These are phyloP conservation scores for Leccinum uliginosum DNA, from an alignment of 768 basidiomycete species.

Conservation along the genomic window DNA sequence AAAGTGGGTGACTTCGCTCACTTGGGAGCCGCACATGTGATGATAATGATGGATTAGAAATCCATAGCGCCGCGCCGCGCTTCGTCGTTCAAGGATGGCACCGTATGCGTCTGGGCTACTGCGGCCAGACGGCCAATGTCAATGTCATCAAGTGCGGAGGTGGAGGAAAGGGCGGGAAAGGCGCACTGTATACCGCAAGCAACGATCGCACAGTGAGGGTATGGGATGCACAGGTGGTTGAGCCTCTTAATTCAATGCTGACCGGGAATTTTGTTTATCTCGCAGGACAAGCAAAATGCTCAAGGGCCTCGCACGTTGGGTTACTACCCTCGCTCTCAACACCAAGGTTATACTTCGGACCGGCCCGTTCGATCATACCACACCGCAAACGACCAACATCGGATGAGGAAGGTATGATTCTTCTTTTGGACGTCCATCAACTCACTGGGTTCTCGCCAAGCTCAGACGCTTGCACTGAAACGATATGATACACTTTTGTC, in stretches of 20 bases:
- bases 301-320: constrained; percentile 98
- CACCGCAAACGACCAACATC: constrained; percentile 71
- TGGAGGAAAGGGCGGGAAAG: constrained; percentile 56
- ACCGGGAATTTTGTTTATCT: constrained; percentile 3
- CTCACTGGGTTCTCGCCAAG: constrained; percentile 33
- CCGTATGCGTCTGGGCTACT: constrained; percentile 89
- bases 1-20: constrained; percentile 93
- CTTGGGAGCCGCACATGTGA: constrained; percentile 73
- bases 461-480: constrained; percentile 67
- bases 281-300: constrained; percentile 75
- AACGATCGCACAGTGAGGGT: constrained; percentile 92
- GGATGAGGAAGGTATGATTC: constrained; percentile 69
- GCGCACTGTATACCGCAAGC: constrained; percentile 90
- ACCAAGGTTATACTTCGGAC: constrained; percentile 94
- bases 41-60: constrained; percentile 47
- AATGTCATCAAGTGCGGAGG: constrained; percentile 98
- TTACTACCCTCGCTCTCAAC: constrained; percentile 94
- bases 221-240: constrained; percentile 85
- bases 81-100: constrained; percentile 93
- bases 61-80: constrained; percentile 66
- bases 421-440: no score
- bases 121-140: constrained; percentile 75
- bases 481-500: constrained; percentile 73
- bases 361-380: constrained; percentile 89
- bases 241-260: constrained; percentile 14